phyloP scores from a whole-genome alignment of 768 basidiomycete genomes.

The Trametes cinnabarina region DNA sequence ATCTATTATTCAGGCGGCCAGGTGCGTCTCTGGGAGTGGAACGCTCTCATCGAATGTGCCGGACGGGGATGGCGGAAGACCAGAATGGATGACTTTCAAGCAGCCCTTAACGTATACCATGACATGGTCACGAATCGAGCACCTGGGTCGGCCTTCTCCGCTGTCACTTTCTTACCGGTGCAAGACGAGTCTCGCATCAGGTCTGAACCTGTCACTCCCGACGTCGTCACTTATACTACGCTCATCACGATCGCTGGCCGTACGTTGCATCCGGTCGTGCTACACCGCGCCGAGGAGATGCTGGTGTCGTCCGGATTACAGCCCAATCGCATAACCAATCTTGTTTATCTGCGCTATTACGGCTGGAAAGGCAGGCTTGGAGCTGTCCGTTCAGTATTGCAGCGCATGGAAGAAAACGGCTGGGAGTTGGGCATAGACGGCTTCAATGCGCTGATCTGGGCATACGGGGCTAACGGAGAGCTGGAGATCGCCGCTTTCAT shows the following conservation, averaged over 20 bases:
- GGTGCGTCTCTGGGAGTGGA: conserved; percentile 71
- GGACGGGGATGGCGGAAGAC: conserved; percentile 66
- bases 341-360: conserved; percentile 59
- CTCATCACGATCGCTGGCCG: conserved; percentile 63
- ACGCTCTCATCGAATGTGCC: conserved; percentile 64
- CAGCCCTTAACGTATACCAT: conserved; percentile 56
- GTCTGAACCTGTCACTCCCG: conserved; percentile 40
- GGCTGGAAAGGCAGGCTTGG: conserved; percentile 43
- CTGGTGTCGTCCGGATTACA: conserved; percentile 51
- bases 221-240: conserved; percentile 68
- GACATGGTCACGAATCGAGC: conserved; percentile 52
- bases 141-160: conserved; percentile 37
- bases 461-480: conserved; percentile 52
- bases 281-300: conserved; percentile 54
- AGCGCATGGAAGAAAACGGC: conserved; percentile 49
- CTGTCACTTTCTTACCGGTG: not conserved
- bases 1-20: conserved; percentile 54
- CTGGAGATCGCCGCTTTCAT: conserved; percentile 57
- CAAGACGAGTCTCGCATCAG: not conserved
- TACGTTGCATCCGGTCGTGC: conserved; percentile 39
- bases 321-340: conserved; percentile 62
- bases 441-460: conserved; percentile 70
- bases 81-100: conserved; percentile 53
- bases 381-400: conserved; percentile 55
- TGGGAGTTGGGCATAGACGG: conserved; percentile 61